Percentiles rank a stretch among this genome's conserved stretches.
These are phyloP conservation scores for Cystoisospora suis DNA, from an alignment of 169 alveolate species.

Conservation along the genomic window DNA sequence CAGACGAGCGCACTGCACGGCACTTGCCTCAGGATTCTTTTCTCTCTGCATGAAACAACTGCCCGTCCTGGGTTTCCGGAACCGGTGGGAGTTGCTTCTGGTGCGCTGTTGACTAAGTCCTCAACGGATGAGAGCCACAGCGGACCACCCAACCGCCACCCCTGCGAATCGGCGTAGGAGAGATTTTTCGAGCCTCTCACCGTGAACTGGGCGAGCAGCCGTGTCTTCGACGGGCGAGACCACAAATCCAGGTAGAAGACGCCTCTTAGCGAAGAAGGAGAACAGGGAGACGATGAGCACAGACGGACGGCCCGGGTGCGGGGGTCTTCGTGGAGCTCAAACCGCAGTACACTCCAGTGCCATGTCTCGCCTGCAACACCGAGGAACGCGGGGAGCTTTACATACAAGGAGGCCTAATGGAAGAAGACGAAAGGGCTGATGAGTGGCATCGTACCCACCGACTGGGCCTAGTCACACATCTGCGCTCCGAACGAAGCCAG, in stretches of 20 bases:
- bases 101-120: neutral
- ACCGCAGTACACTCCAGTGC: conserved; percentile 54
- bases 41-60: neutral
- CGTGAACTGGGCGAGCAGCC: conserved; percentile 61
- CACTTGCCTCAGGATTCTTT: neutral
- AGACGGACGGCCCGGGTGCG: neutral
- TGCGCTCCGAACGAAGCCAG: too few species aligned
- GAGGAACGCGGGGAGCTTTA: neutral
- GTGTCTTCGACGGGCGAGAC: conserved; percentile 43
- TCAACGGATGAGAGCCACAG: neutral
- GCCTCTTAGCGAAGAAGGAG: conserved; percentile 37
- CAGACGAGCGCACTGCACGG: conserved; percentile 31
- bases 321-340: neutral
- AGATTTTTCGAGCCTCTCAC: conserved; percentile 44
- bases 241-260: conserved; percentile 52
- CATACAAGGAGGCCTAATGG: too few species aligned
- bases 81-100: too few species aligned
- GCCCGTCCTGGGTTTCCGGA: too few species aligned
- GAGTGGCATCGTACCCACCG: too few species aligned
- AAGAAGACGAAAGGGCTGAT: too few species aligned
- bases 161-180: neutral
- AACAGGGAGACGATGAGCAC: neutral
- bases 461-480: too few species aligned
- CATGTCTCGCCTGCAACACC: conserved; percentile 40
- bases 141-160: conserved; percentile 23